A percentile compares a stretch with the other conserved stretches of the same genome.
phyloP scores from a whole-genome alignment of 805 yeast genomes.

The Maudiozyma bulderi region DNA sequence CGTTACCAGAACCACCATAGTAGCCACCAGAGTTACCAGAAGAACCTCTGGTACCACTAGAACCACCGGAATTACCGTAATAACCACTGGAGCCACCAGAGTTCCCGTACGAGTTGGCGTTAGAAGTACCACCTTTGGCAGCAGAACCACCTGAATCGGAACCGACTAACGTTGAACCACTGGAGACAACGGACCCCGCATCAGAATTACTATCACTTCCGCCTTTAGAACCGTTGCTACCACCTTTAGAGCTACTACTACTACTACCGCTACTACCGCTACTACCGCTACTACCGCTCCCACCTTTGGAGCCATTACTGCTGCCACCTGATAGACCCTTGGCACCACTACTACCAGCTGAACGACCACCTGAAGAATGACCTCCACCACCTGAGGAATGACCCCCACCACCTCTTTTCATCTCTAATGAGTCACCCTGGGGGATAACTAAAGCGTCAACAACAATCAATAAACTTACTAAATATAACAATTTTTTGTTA shows the following conservation, averaged over 20 bases:
- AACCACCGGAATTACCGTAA: background rate
- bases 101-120: constrained; percentile 1
- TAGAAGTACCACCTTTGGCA: background rate
- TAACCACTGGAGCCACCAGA: constrained; percentile 1
- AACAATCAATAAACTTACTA: too few relatives aligned
- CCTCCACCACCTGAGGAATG: background rate
- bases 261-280: background rate
- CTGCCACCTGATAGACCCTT: background rate
- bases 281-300: too few relatives aligned
- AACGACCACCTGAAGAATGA: too few relatives aligned
- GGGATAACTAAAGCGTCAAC: too few relatives aligned
- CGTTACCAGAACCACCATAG: background rate
- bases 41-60: background rate
- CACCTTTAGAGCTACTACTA: background rate
- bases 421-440: background rate
- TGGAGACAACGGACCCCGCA: background rate
- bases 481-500: too few relatives aligned
- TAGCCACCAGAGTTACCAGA: constrained; percentile 1
- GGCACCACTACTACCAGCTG: too few relatives aligned
- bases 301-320: constrained; percentile 3
- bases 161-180: background rate
- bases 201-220: background rate
- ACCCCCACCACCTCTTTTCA: constrained; percentile 4
- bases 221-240: background rate
- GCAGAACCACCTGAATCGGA: background rate